Percentiles rank a stretch among this genome's conserved stretches.
These are phyloP conservation scores for Oryza officinalis DNA, from an alignment of 176 grass and related monocot genomes.

Conservation along the genomic window DNA sequence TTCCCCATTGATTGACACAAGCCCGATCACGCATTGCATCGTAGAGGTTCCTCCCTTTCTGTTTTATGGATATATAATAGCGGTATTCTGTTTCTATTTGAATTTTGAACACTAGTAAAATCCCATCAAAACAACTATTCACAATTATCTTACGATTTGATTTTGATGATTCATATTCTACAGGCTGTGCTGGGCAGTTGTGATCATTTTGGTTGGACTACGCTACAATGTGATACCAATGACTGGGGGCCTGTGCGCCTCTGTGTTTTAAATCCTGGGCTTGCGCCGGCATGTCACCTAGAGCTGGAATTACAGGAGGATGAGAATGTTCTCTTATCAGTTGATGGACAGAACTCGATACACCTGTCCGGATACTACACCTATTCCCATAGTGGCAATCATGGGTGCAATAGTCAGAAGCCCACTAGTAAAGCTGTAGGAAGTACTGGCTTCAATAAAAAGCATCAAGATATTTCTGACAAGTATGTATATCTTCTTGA, in stretches of 20 bases:
- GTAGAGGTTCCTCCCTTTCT: too few species aligned
- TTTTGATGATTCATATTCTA: neutral
- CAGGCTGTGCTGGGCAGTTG: neutral
- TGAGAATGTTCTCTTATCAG: constrained; percentile 50
- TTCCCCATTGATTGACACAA: too few species aligned
- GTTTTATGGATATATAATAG: too few species aligned
- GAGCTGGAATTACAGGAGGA: constrained; percentile 63
- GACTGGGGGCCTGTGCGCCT: constrained; percentile 33
- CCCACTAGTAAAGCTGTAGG: neutral
- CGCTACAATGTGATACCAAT: constrained; percentile 49
- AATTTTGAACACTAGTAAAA: too few species aligned
- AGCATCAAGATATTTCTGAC: neutral
- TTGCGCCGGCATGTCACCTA: constrained; percentile 26
- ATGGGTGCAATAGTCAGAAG: neutral
- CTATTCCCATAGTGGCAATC: neutral
- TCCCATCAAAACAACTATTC: too few species aligned
- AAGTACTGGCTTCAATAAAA: neutral
- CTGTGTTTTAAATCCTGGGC: constrained; percentile 39
- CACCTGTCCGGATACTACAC: constrained; percentile 52
- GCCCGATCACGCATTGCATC: too few species aligned
- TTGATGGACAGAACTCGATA: constrained; percentile 39
- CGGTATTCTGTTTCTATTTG: too few species aligned
- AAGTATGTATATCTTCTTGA: too few species aligned
- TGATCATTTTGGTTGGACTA: neutral
- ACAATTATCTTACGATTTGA: too few species aligned